Conservation (phyloP, 23 red algal genomes). For the Gracilariopsis chorda region DNA sequence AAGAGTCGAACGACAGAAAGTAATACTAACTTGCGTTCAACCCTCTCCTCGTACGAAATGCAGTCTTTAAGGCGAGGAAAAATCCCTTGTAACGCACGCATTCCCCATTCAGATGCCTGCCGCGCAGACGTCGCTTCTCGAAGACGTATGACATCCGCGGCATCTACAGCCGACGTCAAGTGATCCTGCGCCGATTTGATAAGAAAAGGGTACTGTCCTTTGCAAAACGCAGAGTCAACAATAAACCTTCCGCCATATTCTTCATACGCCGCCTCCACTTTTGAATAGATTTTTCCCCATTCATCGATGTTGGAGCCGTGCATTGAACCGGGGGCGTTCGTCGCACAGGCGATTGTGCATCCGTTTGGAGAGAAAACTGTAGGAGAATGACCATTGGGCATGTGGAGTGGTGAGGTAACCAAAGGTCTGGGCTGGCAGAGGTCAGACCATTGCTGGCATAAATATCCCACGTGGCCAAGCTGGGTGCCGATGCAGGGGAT, state of each 20-base stretch:
- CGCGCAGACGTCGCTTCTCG: background rate
- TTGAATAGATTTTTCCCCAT: background rate
- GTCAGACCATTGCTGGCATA: too few species aligned
- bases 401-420: too few species aligned
- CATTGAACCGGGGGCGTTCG: background rate
- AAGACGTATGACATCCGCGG: background rate
- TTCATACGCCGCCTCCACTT: background rate
- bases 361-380: background rate
- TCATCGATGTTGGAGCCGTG: background rate
- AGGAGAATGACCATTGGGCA: too few species aligned
- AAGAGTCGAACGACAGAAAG: background rate
- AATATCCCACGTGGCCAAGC: too few species aligned
- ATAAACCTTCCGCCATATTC: background rate
- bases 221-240: background rate
- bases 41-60: background rate
- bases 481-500: too few species aligned
- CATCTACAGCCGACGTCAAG: background rate
- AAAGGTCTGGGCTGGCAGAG: too few species aligned
- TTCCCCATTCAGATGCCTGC: background rate
- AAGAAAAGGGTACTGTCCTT: background rate
- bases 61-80: background rate
- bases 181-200: background rate
- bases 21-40: background rate
- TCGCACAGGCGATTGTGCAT: background rate
- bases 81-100: background rate